phyloP scores from a whole-genome alignment of 208 protist species.

The Jaenimonas drosophilae region DNA sequence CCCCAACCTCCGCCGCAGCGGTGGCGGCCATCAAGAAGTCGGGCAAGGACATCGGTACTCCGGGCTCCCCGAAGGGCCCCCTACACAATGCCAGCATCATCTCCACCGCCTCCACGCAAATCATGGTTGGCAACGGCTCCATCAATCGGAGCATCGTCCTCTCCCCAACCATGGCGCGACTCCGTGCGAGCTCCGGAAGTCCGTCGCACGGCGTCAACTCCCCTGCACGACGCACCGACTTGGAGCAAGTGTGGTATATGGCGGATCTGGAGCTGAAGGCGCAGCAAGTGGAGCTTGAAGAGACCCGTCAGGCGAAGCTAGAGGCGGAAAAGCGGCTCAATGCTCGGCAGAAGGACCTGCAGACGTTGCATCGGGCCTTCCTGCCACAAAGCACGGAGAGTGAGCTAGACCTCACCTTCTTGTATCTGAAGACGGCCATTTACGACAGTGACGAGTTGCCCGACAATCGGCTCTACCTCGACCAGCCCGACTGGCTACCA shows the following conservation, averaged over 20 bases:
- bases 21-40: neutral
- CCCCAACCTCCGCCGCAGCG: neutral
- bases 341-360: conserved; percentile 15
- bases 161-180: too few relatives aligned
- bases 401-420: conserved; percentile 24
- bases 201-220: neutral
- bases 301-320: conserved; percentile 19
- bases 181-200: too few relatives aligned
- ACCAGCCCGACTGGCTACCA: conserved; percentile 52
- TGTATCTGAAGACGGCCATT: conserved; percentile 50
- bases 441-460: conserved; percentile 44
- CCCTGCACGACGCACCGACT: conserved; percentile 7
- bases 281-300: conserved; percentile 41
- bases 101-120: too few relatives aligned
- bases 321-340: conserved; percentile 28
- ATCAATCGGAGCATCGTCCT: too few relatives aligned
- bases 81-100: too few relatives aligned
- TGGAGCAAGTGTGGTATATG: conserved; percentile 46
- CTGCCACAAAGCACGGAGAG: conserved; percentile 32
- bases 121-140: too few relatives aligned
- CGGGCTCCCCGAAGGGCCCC: too few relatives aligned
- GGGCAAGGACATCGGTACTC: too few relatives aligned
- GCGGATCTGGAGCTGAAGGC: conserved; percentile 57
- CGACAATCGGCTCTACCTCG: conserved; percentile 25
- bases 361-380: conserved; percentile 31